Evolutionary conservation across 768 basidiomycete genomes (phyloP), one percentile per base, ranked within the genome.

Genomic region (Boletus rex-veris): DNA sequence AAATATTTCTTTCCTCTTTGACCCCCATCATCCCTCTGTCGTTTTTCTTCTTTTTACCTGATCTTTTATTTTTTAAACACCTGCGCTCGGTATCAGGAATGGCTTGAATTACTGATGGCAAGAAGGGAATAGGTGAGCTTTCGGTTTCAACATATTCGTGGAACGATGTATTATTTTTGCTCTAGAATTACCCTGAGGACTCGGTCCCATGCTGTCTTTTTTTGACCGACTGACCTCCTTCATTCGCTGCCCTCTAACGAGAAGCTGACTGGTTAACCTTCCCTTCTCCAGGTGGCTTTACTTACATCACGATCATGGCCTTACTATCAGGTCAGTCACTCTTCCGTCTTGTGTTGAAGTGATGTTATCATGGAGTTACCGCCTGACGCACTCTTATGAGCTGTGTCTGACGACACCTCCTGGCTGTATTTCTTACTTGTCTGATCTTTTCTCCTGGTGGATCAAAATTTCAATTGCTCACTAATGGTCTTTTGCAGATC

Each of bases 281-380:
- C 28, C 7, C 39, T 37, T 24, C 8, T 28, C 18, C 19, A 58
- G 41, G 26, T 16, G 11, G 4, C 3, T 42, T 15, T 12, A 15
- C 7, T 36, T 24, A 14, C 28, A 28, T 28, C 28, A 0, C 28
- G 28, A 28, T 7, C 8, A 28, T 28, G 8, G 2, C 28, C 28
- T 28, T 28, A 7, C 19, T 7, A 10, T 46, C 33, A 37, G 21
- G 57, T 58, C 5, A 39, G 57, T 42, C 8, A 11, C 31, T 14
- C 3, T 19, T 7, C 18, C n/a, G 39, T 31, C 7, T 53, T 15
- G 4, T 38, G 12, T 11, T 19, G 24, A 60, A 59, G 38, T 9
- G 57, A 59, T 58, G 57, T 59, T 38, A 58, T 59, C 41, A 44
- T 58, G 57, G 57, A 59, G 45, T 55, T 54, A 54, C 58, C 57